Evolutionary conservation across 2,329 filamentous ascomycete species (phyloP), one percentile per base, ranked within the genome.

Genomic region (Calonectria ilicicola): DNA sequence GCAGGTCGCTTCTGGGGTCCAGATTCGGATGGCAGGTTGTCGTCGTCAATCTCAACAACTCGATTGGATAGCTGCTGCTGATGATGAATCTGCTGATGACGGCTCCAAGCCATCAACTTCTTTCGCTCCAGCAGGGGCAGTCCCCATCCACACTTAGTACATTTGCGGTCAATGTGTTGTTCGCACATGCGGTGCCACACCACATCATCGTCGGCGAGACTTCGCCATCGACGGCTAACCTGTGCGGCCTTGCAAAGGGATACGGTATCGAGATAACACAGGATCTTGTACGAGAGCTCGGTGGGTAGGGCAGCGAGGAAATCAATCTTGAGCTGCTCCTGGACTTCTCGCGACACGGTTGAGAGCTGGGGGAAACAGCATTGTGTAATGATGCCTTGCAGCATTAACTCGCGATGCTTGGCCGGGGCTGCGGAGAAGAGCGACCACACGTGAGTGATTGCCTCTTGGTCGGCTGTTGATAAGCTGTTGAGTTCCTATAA

Each of bases 141-240:
- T 2, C 97, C 97, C 95, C 96, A 98, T 27, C 97, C 96, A 81
- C 97, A 99, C 82, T 97, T 98, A 72, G 92, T 96, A 83, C 96
- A 98, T 82, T 98, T 98, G 73, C 95, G 89, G 82, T 97, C 95
- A 78, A 98, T 97, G 83, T 98, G 96, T 82, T 98, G 96, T 83
- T 98, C 95, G 82, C 97, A 99, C 96, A 98, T 98, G 75, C 93
- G 94, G 81, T 98, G 85, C 97, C 97, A 99, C 5, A 99, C 96
- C 10, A 98, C 94, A 83, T 99, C 96, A 81, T 98, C 96, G 79
- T 98, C 97, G n/a, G 97, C 96, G 47, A 99, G 87, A 70, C 91
- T 91, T 74, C 95, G 91, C 97, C 97, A 99, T 78, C 93, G 90
- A 71, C 92, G 91, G 82, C 95, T 98, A 68, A 99, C 97, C 83